phyloP scores from a whole-genome alignment of 2,329 filamentous ascomycete genomes.

The Penicillium sp. region DNA sequence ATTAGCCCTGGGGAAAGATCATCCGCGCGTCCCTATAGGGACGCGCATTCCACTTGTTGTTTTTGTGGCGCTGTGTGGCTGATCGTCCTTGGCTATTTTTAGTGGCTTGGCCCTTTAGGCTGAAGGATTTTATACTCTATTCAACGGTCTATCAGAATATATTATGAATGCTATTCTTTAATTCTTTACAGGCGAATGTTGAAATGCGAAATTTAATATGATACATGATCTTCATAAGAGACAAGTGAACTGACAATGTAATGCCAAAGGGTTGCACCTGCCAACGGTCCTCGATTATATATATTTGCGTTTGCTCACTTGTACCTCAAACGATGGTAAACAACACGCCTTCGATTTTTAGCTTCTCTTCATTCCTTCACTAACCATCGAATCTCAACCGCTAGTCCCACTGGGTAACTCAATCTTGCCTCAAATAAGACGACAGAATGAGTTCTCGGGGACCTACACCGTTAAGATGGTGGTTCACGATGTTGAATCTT shows the following conservation, averaged over 20 bases:
- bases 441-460: background rate
- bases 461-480: background rate
- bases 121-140: background rate
- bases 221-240: too few species aligned
- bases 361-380: background rate
- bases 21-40: slow-evolving; percentile 9
- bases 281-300: background rate
- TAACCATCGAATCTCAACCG: background rate
- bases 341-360: rapidly evolving
- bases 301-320: too few species aligned
- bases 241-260: too few species aligned
- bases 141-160: background rate
- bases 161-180: background rate
- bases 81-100: slow-evolving; percentile 3
- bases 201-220: background rate
- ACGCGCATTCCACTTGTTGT: slow-evolving; percentile 5
- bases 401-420: background rate
- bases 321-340: background rate
- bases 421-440: background rate
- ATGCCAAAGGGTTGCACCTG: background rate
- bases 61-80: slow-evolving; percentile 1
- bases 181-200: background rate
- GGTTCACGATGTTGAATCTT: slow-evolving; percentile 29
- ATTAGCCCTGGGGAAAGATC: background rate
- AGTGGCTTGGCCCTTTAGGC: slow-evolving; percentile 1